These are phyloP conservation scores for Solanum hybrid DNA, from an alignment of 305 asterid genomes.

Conservation along the genomic window DNA sequence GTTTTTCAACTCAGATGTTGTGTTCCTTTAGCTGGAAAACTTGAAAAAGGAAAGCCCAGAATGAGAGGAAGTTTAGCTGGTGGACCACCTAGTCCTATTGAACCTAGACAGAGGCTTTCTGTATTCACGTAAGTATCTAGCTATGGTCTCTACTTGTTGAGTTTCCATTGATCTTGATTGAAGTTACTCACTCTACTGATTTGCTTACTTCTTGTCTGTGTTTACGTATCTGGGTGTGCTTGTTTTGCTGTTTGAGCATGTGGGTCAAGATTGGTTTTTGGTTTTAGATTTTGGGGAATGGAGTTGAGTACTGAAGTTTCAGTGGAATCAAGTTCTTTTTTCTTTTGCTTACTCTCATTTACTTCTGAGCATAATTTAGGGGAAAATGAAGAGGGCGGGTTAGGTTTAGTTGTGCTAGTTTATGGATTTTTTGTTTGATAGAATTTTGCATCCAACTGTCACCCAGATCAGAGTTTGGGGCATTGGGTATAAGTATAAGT, in stretches of 20 bases:
- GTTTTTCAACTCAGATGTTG: not conserved
- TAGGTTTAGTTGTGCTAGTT: not conserved
- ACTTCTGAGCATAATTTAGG: not conserved
- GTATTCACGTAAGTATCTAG: not conserved
- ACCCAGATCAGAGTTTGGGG: not conserved
- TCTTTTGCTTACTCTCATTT: not conserved
- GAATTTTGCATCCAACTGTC: not conserved
- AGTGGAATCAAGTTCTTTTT: not conserved
- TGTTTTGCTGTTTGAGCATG: not conserved
- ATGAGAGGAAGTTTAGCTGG: constrained; percentile 16
- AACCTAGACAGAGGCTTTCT: constrained; percentile 16
- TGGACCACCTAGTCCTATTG: constrained; percentile 6
- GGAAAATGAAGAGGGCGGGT: not conserved
- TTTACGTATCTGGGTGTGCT: not conserved
- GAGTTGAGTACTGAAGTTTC: not conserved
- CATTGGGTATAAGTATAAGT: not conserved
- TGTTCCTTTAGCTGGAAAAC: not conserved
- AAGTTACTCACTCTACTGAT: not conserved
- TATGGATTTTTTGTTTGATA: not conserved
- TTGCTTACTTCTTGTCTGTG: not conserved
- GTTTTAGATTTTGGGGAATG: not conserved
- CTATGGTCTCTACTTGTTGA: not conserved
- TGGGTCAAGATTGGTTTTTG: not conserved
- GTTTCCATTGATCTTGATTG: not conserved
- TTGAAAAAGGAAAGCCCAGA: not conserved